Base-by-base conservation (phyloP, 2,329 filamentous ascomycete genomes). In the Cladosporium halotolerans region DNA sequence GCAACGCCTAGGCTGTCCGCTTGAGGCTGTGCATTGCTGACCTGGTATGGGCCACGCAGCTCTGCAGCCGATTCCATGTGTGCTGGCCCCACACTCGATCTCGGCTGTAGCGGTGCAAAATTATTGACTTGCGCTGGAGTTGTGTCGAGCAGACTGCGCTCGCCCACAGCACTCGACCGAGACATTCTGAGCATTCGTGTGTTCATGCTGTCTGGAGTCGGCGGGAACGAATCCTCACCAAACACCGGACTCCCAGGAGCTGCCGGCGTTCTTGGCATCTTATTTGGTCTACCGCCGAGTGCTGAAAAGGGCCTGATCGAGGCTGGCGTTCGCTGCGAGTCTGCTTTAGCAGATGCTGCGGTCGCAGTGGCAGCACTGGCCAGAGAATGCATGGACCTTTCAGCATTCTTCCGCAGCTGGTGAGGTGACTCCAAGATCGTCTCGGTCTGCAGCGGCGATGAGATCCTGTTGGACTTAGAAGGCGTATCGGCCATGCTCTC, bases 141-240 rank as follows among this genome's bases (percentile, higher is more conserved):
- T 13, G 33, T 57, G 40, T 65, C 61, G 2, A 63, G 55, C 14
- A 63, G 46, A 34, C 57, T 63, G 39, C 52, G 55, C 8, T 60
- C 63, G 16, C 58, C 59, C 18, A 52, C 52, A 11, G 64, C 61
- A 51, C 60, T 67, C 5, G 64, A 68, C 9, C 59, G 58, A 1
- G 66, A 68, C 5, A 56, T 57, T 40, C 66, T 64, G 18, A 68
- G 58, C 59, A 68, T 64, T 7, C 59, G 59, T 4, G 66, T 69
- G 50, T 60, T 66, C 8, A 57, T 65, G 45, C 64, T 69, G 23
- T 66, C 64, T 6, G 67, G 65, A 4, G 65, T 69, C 9, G 67
- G 67, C 19, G 66, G 66, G 13, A 68, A 54, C 9, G 67, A 53
- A 33, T 58, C 60, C 32, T 61, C 59, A 14, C 60, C 63, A 31